Conservation (phyloP, 345 rosid genomes). For the Hypericum perforatum region DNA sequence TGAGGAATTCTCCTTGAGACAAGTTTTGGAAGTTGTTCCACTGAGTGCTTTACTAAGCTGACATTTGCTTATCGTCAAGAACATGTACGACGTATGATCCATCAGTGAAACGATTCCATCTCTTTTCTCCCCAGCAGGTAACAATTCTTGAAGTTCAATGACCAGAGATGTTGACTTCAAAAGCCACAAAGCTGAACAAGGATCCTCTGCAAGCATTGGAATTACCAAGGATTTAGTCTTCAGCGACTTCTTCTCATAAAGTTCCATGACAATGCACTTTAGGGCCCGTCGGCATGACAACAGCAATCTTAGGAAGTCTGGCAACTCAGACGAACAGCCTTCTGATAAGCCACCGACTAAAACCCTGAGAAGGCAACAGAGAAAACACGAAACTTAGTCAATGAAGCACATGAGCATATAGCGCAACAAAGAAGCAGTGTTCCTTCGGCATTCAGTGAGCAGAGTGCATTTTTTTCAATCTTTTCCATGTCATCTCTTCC, state of each 20-base stretch:
- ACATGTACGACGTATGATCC: conserved; percentile 72
- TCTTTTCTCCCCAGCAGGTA: conserved; percentile 16
- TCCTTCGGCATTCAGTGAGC: no score
- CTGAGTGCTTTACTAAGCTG: conserved; percentile 25
- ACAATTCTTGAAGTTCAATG: conserved; percentile 25
- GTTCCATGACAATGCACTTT: conserved; percentile 42
- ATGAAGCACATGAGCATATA: no score
- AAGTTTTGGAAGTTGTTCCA: neutral
- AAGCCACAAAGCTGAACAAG: conserved; percentile 54
- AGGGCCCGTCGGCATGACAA: conserved; percentile 62
- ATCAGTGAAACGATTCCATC: conserved; percentile 40
- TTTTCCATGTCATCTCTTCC: no score
- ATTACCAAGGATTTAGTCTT: conserved; percentile 20
- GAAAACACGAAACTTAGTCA: no score
- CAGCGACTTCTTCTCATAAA: conserved; percentile 33
- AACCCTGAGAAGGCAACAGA: no score
- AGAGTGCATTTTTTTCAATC: no score
- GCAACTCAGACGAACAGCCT: neutral
- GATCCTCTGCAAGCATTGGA: conserved; percentile 34
- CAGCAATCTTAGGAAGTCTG: conserved; percentile 46
- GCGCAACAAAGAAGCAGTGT: no score
- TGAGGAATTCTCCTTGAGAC: conserved; percentile 32
- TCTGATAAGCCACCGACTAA: no score
- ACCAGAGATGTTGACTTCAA: conserved; percentile 47
- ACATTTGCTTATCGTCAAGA: conserved; percentile 41